Conservation (phyloP, 1,284 basidiomycete species). For the Ceratobasidium sp. region DNA sequence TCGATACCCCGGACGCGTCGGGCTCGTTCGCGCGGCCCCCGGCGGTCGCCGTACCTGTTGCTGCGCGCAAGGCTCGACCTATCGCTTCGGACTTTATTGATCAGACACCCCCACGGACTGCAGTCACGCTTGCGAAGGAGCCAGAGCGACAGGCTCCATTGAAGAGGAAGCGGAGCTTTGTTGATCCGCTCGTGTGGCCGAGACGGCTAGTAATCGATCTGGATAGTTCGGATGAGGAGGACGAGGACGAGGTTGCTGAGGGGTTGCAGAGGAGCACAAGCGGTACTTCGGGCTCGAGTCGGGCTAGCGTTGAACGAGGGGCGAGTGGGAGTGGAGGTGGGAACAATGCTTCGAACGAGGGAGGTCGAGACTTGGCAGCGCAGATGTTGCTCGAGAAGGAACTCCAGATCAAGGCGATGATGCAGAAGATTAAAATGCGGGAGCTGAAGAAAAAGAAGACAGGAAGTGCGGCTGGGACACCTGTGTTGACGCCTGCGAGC, state of each 20-base stretch:
- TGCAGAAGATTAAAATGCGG: constrained; percentile 44
- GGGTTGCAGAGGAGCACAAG: neutral
- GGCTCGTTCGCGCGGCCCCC: constrained; percentile 48
- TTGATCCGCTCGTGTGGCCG: constrained; percentile 66
- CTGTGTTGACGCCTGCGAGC: constrained; percentile 9
- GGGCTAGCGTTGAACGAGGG: constrained; percentile 11
- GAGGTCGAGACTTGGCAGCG: constrained; percentile 34
- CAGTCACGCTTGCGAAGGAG: constrained; percentile 49
- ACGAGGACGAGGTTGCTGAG: constrained; percentile 44
- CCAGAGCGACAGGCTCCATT: constrained; percentile 53
- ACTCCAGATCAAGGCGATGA: constrained; percentile 46
- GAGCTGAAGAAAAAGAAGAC: constrained; percentile 44
- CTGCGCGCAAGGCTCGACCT: constrained; percentile 73
- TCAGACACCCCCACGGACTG: constrained; percentile 46
- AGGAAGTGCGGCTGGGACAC: constrained; percentile 17
- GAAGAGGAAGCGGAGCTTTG: constrained; percentile 68
- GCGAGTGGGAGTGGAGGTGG: constrained; percentile 7
- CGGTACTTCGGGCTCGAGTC: constrained; percentile 1
- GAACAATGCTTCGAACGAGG: neutral
- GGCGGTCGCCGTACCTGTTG: constrained; percentile 50
- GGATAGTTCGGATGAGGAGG: constrained; percentile 80
- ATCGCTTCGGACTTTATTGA: constrained; percentile 86
- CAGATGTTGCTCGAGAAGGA: constrained; percentile 39
- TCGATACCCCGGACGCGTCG: constrained; percentile 39
- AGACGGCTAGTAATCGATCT: constrained; percentile 79